These are phyloP conservation scores for Phylloporus sp. DNA, from an alignment of 768 basidiomycete species.

Conservation along the genomic window DNA sequence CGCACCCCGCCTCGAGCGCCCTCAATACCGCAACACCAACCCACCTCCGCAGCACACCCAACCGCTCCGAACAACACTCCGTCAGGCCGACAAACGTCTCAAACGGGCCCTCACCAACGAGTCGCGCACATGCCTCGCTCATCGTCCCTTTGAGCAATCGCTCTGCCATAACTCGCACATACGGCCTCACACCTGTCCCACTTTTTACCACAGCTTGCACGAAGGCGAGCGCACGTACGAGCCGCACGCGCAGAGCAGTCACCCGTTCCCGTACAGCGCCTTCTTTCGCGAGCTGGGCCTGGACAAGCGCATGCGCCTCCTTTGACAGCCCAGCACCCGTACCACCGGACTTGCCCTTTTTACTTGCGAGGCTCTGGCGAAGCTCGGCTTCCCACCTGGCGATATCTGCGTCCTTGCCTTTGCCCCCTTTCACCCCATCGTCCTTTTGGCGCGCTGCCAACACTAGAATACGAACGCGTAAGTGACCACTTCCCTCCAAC, in stretches of 20 bases:
- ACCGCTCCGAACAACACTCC: conserved; percentile 64
- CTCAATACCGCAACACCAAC: conserved; percentile 83
- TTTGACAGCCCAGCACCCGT: conserved; percentile 64
- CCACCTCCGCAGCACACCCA: conserved; percentile 66
- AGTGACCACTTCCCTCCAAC: background rate
- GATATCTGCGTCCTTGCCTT: conserved; percentile 87
- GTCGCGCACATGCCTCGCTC: conserved; percentile 44
- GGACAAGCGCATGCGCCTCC: conserved; percentile 79
- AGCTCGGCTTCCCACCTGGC: conserved; percentile 95
- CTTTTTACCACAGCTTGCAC: conserved; percentile 54
- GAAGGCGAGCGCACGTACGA: conserved; percentile 69
- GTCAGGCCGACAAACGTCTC: conserved; percentile 75
- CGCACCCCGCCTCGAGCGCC: conserved; percentile 55
- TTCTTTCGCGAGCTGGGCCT: conserved; percentile 82
- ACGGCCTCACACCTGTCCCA: conserved; percentile 47
- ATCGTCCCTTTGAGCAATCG: conserved; percentile 67
- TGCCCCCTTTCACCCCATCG: conserved; percentile 63
- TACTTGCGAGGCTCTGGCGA: conserved; percentile 77
- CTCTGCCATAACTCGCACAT: conserved; percentile 55
- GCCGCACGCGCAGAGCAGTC: conserved; percentile 42
- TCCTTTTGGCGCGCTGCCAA: conserved; percentile 56
- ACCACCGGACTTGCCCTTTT: conserved; percentile 51
- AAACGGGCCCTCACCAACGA: conserved; percentile 59
- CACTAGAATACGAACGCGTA: conserved; percentile 40
- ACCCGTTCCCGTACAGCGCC: conserved; percentile 62